Evolutionary conservation across 1,284 basidiomycete genomes (phyloP).

Genomic region (Heterobasidion occidentale): DNA sequence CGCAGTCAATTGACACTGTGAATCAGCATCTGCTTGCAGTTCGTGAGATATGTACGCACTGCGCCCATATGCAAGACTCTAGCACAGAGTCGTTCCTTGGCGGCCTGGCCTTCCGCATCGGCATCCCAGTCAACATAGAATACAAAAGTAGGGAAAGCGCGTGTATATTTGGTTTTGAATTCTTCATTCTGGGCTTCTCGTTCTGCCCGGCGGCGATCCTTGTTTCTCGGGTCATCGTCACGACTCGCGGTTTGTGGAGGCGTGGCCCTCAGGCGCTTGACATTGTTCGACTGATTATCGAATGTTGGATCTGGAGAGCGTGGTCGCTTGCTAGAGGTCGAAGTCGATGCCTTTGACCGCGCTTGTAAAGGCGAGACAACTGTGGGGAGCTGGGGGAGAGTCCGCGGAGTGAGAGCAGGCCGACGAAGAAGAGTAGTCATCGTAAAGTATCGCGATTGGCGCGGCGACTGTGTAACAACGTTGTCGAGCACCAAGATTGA

Average conservation of each 20-base stretch:
- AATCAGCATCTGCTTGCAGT: not conserved
- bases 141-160: constrained; percentile 75
- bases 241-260: constrained; percentile 18
- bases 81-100: constrained; percentile 39
- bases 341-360: constrained; percentile 4
- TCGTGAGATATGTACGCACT: constrained; percentile 42
- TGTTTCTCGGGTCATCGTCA: constrained; percentile 18
- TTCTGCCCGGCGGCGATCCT: constrained; percentile 34
- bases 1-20: not conserved
- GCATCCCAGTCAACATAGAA: constrained; percentile 83
- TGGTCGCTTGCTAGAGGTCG: constrained; percentile 41
- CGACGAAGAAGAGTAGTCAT: constrained; percentile 37
- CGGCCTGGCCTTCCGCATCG: constrained; percentile 33
- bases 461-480: not conserved
- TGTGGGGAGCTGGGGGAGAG: constrained; percentile 9
- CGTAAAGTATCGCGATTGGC: not conserved
- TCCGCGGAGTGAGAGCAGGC: constrained; percentile 14
- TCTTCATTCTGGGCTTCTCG: constrained; percentile 59
- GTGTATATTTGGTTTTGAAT: constrained; percentile 79
- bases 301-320: constrained; percentile 50
- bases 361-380: constrained; percentile 7
- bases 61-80: constrained; percentile 66
- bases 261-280: constrained; percentile 26
- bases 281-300: constrained; percentile 23
- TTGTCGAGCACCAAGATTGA: not conserved